Conservation (phyloP, 768 basidiomycete species). For the Mycena floridula region DNA sequence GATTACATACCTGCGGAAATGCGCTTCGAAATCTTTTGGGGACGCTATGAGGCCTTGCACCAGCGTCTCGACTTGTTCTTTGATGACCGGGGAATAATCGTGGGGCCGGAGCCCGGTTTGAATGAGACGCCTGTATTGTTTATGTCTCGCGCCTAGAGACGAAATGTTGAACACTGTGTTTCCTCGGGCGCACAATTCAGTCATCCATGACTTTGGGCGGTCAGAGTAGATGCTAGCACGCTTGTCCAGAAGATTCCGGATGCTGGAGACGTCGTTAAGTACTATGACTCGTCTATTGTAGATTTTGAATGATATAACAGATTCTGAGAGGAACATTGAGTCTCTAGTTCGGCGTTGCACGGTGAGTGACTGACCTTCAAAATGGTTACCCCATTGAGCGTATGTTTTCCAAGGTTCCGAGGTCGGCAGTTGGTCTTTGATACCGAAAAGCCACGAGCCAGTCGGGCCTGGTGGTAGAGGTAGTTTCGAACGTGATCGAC, state of each 20-base stretch:
- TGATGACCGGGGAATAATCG: slow-evolving; percentile 29
- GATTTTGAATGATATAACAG: slow-evolving; percentile 42
- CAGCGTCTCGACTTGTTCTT: slow-evolving; percentile 27
- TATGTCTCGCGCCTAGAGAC: slow-evolving; percentile 29
- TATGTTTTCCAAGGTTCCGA: slow-evolving; percentile 7
- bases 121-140: slow-evolving; percentile 34
- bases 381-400: slow-evolving; percentile 8
- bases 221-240: slow-evolving; percentile 51
- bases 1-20: slow-evolving; percentile 30
- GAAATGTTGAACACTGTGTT: slow-evolving; percentile 38
- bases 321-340: slow-evolving; percentile 15
- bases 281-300: slow-evolving; percentile 42
- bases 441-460: slow-evolving; percentile 4
- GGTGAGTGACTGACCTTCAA: slow-evolving; percentile 4
- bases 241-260: slow-evolving; percentile 43
- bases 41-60: slow-evolving; percentile 23
- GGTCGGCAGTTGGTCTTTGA: slow-evolving; percentile 1
- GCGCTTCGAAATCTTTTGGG: slow-evolving; percentile 26
- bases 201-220: slow-evolving; percentile 42
- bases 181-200: slow-evolving; percentile 35
- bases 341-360: not conserved
- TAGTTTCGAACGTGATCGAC: too few relatives aligned
- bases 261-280: slow-evolving; percentile 38
- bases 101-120: slow-evolving; percentile 28
- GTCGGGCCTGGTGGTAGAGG: slow-evolving; percentile 5